Conservation (phyloP, 805 yeast species). For the Sugiyamaella qingdaonensis region DNA sequence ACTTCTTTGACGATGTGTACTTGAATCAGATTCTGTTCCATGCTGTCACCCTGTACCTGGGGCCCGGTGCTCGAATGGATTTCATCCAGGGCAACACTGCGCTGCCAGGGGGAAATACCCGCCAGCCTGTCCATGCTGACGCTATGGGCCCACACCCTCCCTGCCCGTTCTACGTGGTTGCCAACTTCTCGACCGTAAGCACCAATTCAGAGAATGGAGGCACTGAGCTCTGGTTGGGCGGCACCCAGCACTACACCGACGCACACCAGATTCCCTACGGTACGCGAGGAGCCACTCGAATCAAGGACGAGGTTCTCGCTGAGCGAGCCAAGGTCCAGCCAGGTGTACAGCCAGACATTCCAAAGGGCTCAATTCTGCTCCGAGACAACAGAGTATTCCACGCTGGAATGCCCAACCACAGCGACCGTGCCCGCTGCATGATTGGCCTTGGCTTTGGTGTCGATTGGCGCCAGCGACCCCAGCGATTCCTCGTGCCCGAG, state of each 20-base stretch:
- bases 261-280: constrained; percentile 10
- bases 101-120: constrained; percentile 6
- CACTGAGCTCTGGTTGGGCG: constrained; percentile 7
- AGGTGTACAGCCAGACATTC: constrained; percentile 2
- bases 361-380: constrained; percentile 6
- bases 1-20: constrained; percentile 7
- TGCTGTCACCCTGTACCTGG: constrained; percentile 5
- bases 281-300: constrained; percentile 3
- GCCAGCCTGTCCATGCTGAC: constrained; percentile 7
- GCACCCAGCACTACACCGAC: constrained; percentile 7
- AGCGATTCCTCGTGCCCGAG: constrained; percentile 9
- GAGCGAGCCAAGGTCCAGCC: constrained; percentile 12
- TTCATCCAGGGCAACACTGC: constrained; percentile 13
- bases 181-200: constrained; percentile 2
- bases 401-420: constrained; percentile 10
- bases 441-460: constrained; percentile 10
- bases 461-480: constrained; percentile 4
- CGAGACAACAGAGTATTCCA: constrained; percentile 10
- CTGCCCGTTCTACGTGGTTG: constrained; percentile 1
- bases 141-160: constrained; percentile 9
- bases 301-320: constrained; percentile 5
- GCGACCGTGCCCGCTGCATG: constrained; percentile 5
- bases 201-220: constrained; percentile 5
- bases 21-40: constrained; percentile 6
- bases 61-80: constrained; percentile 3